These are phyloP conservation scores for Tetradesmus lagerheimii DNA, from an alignment of 139 green algal genomes.

Conservation along the genomic window DNA sequence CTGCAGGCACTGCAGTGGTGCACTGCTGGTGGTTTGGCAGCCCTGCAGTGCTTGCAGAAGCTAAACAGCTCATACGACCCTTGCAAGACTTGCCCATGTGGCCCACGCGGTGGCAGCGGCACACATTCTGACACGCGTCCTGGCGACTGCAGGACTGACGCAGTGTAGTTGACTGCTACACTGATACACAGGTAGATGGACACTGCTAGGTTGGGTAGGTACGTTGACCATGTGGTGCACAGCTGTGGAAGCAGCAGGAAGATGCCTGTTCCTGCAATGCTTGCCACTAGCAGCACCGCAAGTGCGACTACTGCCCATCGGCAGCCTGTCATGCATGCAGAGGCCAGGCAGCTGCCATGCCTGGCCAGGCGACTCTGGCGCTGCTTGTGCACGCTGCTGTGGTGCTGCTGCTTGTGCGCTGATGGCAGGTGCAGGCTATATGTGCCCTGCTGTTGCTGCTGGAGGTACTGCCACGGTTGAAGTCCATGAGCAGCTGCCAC, in stretches of 20 bases:
- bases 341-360: neutral
- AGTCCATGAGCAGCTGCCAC: neutral
- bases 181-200: conserved; percentile 25
- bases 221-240: conserved; percentile 39
- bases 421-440: neutral
- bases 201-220: conserved; percentile 11
- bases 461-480: neutral
- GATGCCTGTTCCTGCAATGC: neutral
- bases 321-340: neutral
- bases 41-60: conserved; percentile 56
- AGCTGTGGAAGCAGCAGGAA: conserved; percentile 19
- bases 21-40: conserved; percentile 45
- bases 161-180: conserved; percentile 56
- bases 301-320: conserved; percentile 41
- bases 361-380: neutral
- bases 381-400: neutral
- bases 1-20: conserved; percentile 67
- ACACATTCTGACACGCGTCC: conserved; percentile 50
- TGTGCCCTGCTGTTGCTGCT: neutral
- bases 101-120: neutral
- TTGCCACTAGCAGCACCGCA: neutral
- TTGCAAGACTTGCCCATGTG: conserved; percentile 2
- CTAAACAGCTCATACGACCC: conserved; percentile 35
- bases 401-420: neutral
- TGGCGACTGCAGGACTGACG: conserved; percentile 38